Conservation (phyloP, 2,329 filamentous ascomycete genomes). For the Fusarium continuum region DNA sequence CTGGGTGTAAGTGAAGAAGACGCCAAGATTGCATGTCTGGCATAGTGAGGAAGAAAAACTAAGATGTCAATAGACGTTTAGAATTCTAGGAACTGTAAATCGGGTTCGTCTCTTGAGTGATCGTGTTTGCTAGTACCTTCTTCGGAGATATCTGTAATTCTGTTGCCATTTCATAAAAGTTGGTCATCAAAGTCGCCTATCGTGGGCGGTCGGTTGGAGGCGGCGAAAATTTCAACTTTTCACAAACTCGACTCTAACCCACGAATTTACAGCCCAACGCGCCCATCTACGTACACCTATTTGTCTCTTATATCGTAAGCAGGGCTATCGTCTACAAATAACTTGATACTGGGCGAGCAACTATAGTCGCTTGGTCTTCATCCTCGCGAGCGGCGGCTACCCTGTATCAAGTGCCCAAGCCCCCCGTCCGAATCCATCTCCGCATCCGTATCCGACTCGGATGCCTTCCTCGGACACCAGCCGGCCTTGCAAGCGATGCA, state of each 20-base stretch:
- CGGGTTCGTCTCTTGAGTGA: no score
- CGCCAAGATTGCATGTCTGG: background rate
- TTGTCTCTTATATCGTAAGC: background rate
- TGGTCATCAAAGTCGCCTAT: background rate
- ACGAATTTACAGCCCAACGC: conserved; percentile 9
- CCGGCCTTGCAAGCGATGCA: conserved; percentile 48
- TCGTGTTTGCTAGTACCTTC: no score
- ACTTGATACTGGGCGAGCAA: background rate
- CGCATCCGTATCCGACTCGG: background rate
- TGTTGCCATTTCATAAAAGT: background rate
- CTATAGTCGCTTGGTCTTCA: background rate
- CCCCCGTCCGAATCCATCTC: conserved; percentile 2
- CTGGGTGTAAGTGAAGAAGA: background rate
- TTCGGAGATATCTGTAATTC: no score
- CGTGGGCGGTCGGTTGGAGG: background rate
- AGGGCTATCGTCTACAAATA: background rate
- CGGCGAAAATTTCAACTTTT: conserved; percentile 40
- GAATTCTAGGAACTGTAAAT: no score
- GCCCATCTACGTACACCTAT: background rate
- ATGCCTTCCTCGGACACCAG: conserved; percentile 36
- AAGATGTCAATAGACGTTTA: background rate
- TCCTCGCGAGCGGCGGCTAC: conserved; percentile 18
- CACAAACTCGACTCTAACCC: conserved; percentile 15
- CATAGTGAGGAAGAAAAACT: background rate
- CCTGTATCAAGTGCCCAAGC: conserved; percentile 37